A percentile compares a stretch with the other conserved stretches of the same genome.
phyloP scores from a whole-genome alignment of 352 stramenopile species.

The Pythium sukuiense region DNA sequence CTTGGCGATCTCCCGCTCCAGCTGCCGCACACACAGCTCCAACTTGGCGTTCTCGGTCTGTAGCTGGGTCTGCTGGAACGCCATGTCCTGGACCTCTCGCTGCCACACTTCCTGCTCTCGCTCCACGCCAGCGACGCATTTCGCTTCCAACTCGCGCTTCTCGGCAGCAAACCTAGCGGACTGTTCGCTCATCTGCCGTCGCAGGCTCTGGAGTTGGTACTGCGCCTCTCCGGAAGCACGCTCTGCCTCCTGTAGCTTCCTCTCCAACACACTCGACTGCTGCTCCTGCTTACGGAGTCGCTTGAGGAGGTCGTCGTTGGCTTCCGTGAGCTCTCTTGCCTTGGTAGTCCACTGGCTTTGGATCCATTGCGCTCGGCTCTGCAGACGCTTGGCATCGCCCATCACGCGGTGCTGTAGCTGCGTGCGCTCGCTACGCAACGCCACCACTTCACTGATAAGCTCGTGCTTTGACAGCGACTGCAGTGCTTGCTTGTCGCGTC shows the following conservation, averaged over 20 bases:
- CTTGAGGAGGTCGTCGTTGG: conserved; percentile 45
- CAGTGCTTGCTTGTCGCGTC: conserved; percentile 27
- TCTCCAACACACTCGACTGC: conserved; percentile 18
- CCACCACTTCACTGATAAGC: conserved; percentile 40
- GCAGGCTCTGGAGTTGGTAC: conserved; percentile 41
- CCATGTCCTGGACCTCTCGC: conserved; percentile 53
- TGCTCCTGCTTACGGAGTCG: conserved; percentile 22
- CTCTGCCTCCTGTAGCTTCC: conserved; percentile 34
- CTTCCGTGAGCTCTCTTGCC: conserved; percentile 33
- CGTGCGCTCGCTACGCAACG: conserved; percentile 42
- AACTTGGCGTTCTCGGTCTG: conserved; percentile 58
- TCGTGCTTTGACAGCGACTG: conserved; percentile 41
- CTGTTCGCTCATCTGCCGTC: conserved; percentile 38
- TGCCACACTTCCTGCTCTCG: conserved; percentile 61
- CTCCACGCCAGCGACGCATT: conserved; percentile 36
- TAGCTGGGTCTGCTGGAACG: conserved; percentile 48
- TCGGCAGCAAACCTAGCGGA: conserved; percentile 29
- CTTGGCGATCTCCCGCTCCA: conserved; percentile 62
- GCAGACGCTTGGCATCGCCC: conserved; percentile 45
- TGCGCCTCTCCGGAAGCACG: conserved; percentile 29
- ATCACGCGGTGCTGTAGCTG: conserved; percentile 40
- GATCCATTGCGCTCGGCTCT: conserved; percentile 37
- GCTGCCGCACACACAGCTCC: conserved; percentile 54
- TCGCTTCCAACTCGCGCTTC: conserved; percentile 36
- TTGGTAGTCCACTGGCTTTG: conserved; percentile 51